Evolutionary conservation across 1,284 basidiomycete species (phyloP).

Genomic region (Ganoderma meredithae): DNA sequence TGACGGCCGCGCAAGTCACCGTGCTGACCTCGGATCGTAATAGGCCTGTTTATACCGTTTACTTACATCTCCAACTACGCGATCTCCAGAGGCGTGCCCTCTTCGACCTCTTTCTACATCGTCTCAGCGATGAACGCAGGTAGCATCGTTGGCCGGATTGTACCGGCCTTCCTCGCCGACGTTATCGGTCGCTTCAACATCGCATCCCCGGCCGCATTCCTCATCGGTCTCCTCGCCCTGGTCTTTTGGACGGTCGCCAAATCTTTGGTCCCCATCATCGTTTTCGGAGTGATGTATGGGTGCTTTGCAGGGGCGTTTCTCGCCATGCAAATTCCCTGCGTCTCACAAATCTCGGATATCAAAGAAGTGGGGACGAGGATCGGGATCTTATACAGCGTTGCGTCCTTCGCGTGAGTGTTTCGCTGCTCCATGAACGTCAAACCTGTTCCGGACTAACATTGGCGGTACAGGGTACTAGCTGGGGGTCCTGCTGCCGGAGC

Average conservation of each 20-base stretch:
- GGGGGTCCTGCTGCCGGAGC: constrained; percentile 65
- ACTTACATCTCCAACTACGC: constrained; percentile 32
- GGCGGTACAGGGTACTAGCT: constrained; percentile 54
- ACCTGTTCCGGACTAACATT: not conserved
- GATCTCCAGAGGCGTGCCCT: constrained; percentile 15
- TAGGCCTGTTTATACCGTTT: constrained; percentile 36
- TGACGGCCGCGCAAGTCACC: not conserved
- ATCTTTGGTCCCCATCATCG: constrained; percentile 45
- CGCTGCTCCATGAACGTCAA: no score
- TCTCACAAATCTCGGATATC: constrained; percentile 53
- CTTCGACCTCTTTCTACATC: constrained; percentile 33
- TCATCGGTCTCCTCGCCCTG: constrained; percentile 28
- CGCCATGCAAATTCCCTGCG: constrained; percentile 37
- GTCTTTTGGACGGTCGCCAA: constrained; percentile 45
- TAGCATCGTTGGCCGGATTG: constrained; percentile 39
- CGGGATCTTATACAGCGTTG: constrained; percentile 64
- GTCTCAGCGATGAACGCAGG: constrained; percentile 39
- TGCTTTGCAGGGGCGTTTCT: constrained; percentile 41
- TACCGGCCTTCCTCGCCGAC: constrained; percentile 40
- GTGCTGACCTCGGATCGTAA: not conserved
- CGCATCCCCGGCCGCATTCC: constrained; percentile 34
- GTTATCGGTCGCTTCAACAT: constrained; percentile 39
- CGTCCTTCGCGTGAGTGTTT: constrained; percentile 68
- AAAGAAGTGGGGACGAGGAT: constrained; percentile 65
- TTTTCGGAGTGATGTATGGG: constrained; percentile 65